Conservation (phyloP, 495 filamentous ascomycete species). For the Achaetomiella virescens region DNA sequence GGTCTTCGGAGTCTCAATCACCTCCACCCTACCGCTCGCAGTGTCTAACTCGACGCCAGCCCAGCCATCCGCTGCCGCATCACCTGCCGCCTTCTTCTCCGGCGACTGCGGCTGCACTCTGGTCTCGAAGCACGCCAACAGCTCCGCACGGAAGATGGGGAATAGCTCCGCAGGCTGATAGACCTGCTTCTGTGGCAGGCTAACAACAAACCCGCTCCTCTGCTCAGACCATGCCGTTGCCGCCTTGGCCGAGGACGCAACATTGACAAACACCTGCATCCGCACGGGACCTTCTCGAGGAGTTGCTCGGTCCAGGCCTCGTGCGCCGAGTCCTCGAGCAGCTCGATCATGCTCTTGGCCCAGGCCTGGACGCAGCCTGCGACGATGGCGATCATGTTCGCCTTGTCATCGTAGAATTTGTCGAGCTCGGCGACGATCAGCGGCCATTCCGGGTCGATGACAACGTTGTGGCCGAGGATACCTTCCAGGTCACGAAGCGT, state of each 20-base stretch:
- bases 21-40: conserved; percentile 18
- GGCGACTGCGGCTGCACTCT: conserved; percentile 6
- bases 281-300: conserved; percentile 17
- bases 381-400: conserved; percentile 23
- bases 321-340: conserved; percentile 29
- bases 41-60: conserved; percentile 28
- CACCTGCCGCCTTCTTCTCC: background rate
- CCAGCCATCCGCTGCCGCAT: conserved; percentile 28
- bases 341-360: conserved; percentile 22
- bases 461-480: conserved; percentile 28
- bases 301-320: conserved; percentile 30
- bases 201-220: conserved; percentile 25
- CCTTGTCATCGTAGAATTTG: conserved; percentile 29
- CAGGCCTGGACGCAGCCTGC: conserved; percentile 24
- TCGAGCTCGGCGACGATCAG: conserved; percentile 26
- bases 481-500: conserved; percentile 18
- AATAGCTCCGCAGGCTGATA: conserved; percentile 22
- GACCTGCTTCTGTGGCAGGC: conserved; percentile 25
- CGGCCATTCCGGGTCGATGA: conserved; percentile 31
- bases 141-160: conserved; percentile 22
- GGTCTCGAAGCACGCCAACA: conserved; percentile 25
- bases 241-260: conserved; percentile 9
- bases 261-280: conserved; percentile 30
- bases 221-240: conserved; percentile 23
- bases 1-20: conserved; percentile 7